phyloP scores from a whole-genome alignment of 2,329 filamentous ascomycete genomes.

The Fusarium graminum region DNA sequence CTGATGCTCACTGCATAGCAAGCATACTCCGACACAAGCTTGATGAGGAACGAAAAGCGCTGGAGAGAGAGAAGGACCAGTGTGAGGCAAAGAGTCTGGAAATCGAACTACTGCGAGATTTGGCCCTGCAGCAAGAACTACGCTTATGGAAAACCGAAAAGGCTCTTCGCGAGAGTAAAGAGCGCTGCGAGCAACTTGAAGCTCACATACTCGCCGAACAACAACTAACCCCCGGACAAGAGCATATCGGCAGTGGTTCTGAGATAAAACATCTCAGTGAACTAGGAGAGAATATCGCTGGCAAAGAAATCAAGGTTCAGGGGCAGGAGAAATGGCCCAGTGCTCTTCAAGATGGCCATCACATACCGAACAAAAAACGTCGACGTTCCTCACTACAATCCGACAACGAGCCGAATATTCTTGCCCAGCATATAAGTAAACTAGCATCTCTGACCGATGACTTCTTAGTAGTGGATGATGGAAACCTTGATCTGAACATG shows the following conservation, averaged over 20 bases:
- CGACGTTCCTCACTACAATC: background rate
- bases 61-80: background rate
- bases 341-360: background rate
- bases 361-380: background rate
- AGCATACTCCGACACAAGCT: background rate
- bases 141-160: accelerated
- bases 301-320: background rate
- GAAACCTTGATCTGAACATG: background rate
- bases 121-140: accelerated
- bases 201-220: background rate
- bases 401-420: background rate
- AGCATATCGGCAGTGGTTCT: too few relatives aligned
- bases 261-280: background rate
- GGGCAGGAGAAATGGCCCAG: background rate
- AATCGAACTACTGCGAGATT: background rate
- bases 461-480: background rate
- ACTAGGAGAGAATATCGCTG: too few relatives aligned
- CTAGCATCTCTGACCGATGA: accelerated
- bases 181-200: background rate
- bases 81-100: background rate
- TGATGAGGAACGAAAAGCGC: background rate
- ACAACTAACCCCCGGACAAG: background rate
- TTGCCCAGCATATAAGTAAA: accelerated
- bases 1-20: background rate
- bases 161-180: background rate